A percentile compares a stretch with the other conserved stretches of the same genome.
Evolutionary conservation across 371 early-diverging fungal species (phyloP).

Genomic region (Rhizomucor pusillus): DNA sequence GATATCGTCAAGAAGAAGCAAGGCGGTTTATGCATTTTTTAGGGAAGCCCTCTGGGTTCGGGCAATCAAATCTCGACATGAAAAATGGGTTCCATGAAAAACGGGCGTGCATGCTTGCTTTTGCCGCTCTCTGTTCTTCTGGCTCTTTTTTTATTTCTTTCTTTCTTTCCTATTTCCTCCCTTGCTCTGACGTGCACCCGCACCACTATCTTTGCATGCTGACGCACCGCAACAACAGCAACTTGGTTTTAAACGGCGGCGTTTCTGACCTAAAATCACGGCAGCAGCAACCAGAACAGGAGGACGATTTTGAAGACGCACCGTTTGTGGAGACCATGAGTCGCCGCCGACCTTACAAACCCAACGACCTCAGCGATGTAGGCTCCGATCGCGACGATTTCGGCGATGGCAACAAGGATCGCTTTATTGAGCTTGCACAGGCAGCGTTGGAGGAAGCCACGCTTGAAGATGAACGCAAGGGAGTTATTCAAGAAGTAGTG

Average conservation of each 20-base stretch:
- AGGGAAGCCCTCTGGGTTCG: no score
- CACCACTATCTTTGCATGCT: not conserved
- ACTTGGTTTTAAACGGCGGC: not conserved
- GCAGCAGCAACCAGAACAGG: not conserved
- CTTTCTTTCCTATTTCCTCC: not conserved
- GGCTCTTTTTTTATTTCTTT: not conserved
- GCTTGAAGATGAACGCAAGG: constrained; percentile 42
- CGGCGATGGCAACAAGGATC: constrained; percentile 31
- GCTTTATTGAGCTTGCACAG: constrained; percentile 46
- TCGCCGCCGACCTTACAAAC: constrained; percentile 7
- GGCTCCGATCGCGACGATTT: constrained; percentile 7
- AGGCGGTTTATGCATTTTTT: no score
- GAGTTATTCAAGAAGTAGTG: constrained; percentile 43
- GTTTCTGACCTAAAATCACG: not conserved
- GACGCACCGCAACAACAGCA: not conserved
- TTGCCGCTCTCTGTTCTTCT: not conserved
- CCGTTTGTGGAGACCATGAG: not conserved
- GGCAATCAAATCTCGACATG: no score
- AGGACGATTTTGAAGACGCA: constrained; percentile 8
- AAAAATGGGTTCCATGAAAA: no score
- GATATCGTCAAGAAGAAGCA: no score
- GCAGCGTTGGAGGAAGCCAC: constrained; percentile 47
- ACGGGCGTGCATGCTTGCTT: not conserved
- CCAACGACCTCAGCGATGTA: constrained; percentile 3
- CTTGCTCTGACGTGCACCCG: not conserved